Evolutionary conservation across 306 rosid genomes (phyloP), one percentile per base, ranked within the genome.

Genomic region (Spatholobus suberectus): DNA sequence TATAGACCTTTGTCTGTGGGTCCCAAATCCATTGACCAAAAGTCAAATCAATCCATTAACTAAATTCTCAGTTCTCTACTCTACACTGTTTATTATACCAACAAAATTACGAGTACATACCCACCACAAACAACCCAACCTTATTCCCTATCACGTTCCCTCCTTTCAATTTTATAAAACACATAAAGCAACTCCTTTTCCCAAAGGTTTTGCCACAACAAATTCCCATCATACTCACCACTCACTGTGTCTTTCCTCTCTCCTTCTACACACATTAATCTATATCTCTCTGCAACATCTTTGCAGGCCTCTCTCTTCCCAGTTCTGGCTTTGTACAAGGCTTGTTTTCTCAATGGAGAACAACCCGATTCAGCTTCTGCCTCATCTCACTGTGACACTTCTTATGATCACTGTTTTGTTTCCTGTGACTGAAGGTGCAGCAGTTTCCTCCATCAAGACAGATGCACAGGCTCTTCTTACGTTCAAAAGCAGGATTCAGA

Each of bases 341-440:
- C 87, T 81, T 78, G 79, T 83, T 86, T 84, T 83, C 83, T 80
- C 95, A 84, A 95, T 95, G 98, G 95, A 95, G 87, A 86, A 76
- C 72, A 73, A 70, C 81, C 78, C 82, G 23, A 15, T 85, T 87
- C 90, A 80, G 81, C 84, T 88, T 84, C 86, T 86, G 34, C 87
- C 68, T 73, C 79, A 24, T 63, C 87, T 88, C 70, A 80, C 87
- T 41, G 8, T 90, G 3, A 37, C 82, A 40, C 46, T 86, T 38
- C 85, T 89, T 37, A 13, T 86, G 65, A 75, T 79, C 20, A 75
- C 61, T 3, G 21, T 66, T 76, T 81, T 26, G 62, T 75, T 85
- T 75, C 91, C 94, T 24, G n/a, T 73, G 24, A 85, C 92, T 12
- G 84, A 85, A 83, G 85, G 43, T 21, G 77, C 51, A 38, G 70